These are phyloP conservation scores for Shiraia sp. DNA, from an alignment of 2,329 filamentous ascomycete species.

Conservation along the genomic window DNA sequence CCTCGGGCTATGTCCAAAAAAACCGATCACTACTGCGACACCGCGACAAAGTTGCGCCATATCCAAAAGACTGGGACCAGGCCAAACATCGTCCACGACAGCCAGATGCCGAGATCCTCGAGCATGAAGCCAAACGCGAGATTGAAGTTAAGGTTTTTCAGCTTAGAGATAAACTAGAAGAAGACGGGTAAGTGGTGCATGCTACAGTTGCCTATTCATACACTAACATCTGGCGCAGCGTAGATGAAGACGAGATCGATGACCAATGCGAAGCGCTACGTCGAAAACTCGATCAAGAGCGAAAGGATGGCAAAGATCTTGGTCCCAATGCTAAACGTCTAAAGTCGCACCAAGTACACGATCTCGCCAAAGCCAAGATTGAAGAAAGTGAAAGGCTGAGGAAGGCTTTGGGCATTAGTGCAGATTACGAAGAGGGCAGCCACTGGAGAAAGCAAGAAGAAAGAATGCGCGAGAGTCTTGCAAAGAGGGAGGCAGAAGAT, in stretches of 20 bases:
- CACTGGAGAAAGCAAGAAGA: conserved; percentile 88
- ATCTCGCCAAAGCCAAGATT: conserved; percentile 93
- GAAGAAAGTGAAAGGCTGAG: conserved; percentile 89
- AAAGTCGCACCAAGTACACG: conserved; percentile 94
- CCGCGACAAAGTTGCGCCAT: conserved; percentile 78
- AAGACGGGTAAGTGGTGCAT: conserved; percentile 66
- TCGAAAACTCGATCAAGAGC: conserved; percentile 60
- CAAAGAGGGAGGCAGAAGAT: conserved; percentile 46
- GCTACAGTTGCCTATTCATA: neutral
- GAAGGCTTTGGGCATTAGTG: conserved; percentile 82
- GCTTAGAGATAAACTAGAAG: conserved; percentile 86
- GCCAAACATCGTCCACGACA: conserved; percentile 78
- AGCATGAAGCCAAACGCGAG: conserved; percentile 88
- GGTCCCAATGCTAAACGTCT: conserved; percentile 59
- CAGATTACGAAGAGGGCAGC: conserved; percentile 81
- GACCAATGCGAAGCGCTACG: conserved; percentile 69
- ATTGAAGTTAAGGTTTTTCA: conserved; percentile 95
- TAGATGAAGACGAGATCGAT: conserved; percentile 92
- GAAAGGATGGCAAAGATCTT: conserved; percentile 41
- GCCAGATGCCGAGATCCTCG: conserved; percentile 88
- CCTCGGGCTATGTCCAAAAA: conserved; percentile 95
- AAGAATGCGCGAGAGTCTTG: conserved; percentile 53
- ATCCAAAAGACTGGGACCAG: conserved; percentile 69
- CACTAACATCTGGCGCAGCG: conserved; percentile 49
- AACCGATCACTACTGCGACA: conserved; percentile 88